Evolutionary conservation across 352 stramenopile species (phyloP).

Genomic region (Blastocystis sp.): DNA sequence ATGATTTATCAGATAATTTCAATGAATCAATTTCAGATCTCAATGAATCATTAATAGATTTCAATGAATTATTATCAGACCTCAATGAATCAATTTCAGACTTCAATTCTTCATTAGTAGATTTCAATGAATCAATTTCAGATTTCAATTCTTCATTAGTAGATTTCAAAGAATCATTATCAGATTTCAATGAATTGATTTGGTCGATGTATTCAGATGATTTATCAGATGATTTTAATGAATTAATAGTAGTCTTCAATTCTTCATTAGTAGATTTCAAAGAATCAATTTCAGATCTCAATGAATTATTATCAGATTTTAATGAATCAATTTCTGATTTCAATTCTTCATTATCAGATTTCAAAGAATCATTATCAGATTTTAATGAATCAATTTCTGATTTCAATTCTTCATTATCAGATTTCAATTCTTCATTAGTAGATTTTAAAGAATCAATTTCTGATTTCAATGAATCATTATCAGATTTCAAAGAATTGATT

Average conservation of each 20-base stretch:
- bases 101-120: constrained; percentile 7
- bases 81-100: neutral
- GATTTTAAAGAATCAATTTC: too few relatives aligned
- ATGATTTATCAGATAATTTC: too few relatives aligned
- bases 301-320: neutral
- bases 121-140: neutral
- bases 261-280: too few relatives aligned
- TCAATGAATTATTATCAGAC: too few relatives aligned
- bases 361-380: neutral
- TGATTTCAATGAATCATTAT: neutral
- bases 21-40: too few relatives aligned
- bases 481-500: neutral
- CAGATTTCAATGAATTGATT: neutral
- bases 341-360: neutral
- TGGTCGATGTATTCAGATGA: neutral
- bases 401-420: too few relatives aligned
- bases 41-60: too few relatives aligned
- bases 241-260: too few relatives aligned
- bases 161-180: neutral
- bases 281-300: neutral
- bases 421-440: too few relatives aligned
- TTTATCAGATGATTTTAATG: neutral
- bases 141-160: neutral
- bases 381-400: neutral
- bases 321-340: neutral